Evolutionary conservation across 352 stramenopile genomes (phyloP), one percentile per base, ranked within the genome.

Genomic region (Phytophthora megakarya): DNA sequence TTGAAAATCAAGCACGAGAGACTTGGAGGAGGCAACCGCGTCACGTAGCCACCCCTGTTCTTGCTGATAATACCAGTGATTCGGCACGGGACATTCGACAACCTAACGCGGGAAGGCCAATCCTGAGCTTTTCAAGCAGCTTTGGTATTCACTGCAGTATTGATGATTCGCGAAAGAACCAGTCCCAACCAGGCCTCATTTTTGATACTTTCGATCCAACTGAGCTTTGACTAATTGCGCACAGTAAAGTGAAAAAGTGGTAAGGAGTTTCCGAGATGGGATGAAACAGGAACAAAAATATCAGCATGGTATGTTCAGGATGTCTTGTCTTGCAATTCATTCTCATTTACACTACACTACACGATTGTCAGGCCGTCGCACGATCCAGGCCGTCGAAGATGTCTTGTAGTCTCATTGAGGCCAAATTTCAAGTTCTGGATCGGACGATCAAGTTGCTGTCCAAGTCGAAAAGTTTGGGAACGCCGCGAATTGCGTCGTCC

Each of bases 361-460:
- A 62, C 53, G 45, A 45, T 59, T n/a, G 30, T 33, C 25, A 35
- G 7, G 30, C 33, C 3, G 25, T 40, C 7, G 30, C 37, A 57
- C 42, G 22, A 47, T 13, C 13, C n/a, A 43, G 7, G 25, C 38
- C 28, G 18, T 42, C n/a, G 23, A 61, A 23, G 8, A 88, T 90
- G 81, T 90, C 81, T 19, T 85, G 70, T 9, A 80, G 73, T 40
- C 76, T 88, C 43, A 82, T 90, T 33, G 81, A 90, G 54, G 77
- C 76, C 38, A 88, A 88, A 54, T 90, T 88, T 60, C 76, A 83
- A 55, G 65, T 73, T 21, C 53, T 90, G 26, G 81, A 90, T 21
- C 67, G 64, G 22, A 80, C 73, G 6, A 88, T 86, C 43, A 76
- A 75, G 33, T 50, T 77, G 38, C 50, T 89, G 40, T 69, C 65